Conservation (phyloP, 192 early-diverging fungal species). For the Coemansia sp. region DNA sequence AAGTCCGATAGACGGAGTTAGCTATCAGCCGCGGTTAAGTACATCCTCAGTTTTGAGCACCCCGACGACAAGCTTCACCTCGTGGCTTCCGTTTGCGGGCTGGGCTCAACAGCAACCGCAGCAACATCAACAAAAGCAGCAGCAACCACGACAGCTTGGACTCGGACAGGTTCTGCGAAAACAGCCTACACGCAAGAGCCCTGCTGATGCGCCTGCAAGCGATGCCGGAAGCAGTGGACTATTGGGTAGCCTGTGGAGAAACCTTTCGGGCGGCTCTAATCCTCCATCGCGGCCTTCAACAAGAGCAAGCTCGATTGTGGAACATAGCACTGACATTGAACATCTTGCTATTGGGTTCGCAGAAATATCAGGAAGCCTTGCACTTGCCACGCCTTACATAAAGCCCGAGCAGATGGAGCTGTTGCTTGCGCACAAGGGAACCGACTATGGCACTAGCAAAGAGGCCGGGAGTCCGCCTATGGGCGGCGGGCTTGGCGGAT, state of each 20-base stretch:
- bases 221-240: slow-evolving; percentile 48
- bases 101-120: slow-evolving; percentile 19
- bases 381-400: slow-evolving; percentile 33
- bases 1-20: neutral
- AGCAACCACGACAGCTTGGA: neutral
- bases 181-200: neutral
- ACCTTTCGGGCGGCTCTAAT: slow-evolving; percentile 36
- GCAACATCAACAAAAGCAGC: neutral
- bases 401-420: slow-evolving; percentile 48
- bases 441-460: slow-evolving; percentile 2
- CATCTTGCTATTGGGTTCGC: slow-evolving; percentile 48
- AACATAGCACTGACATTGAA: slow-evolving; percentile 26
- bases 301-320: slow-evolving; percentile 17
- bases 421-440: slow-evolving; percentile 33
- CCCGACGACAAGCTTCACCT: slow-evolving; percentile 31
- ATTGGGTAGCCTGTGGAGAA: slow-evolving; percentile 49
- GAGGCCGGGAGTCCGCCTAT: slow-evolving; percentile 16
- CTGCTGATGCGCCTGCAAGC: slow-evolving; percentile 14
- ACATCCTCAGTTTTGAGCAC: slow-evolving; percentile 44
- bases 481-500: slow-evolving; percentile 44
- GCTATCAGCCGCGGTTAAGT: slow-evolving; percentile 25
- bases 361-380: slow-evolving; percentile 42
- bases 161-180: neutral
- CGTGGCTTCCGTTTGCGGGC: slow-evolving; percentile 40
- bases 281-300: slow-evolving; percentile 18